Evolutionary conservation across 2,329 filamentous ascomycete genomes (phyloP), one percentile per base, ranked within the genome.

Genomic region (Pseudopithomyces maydicus): DNA sequence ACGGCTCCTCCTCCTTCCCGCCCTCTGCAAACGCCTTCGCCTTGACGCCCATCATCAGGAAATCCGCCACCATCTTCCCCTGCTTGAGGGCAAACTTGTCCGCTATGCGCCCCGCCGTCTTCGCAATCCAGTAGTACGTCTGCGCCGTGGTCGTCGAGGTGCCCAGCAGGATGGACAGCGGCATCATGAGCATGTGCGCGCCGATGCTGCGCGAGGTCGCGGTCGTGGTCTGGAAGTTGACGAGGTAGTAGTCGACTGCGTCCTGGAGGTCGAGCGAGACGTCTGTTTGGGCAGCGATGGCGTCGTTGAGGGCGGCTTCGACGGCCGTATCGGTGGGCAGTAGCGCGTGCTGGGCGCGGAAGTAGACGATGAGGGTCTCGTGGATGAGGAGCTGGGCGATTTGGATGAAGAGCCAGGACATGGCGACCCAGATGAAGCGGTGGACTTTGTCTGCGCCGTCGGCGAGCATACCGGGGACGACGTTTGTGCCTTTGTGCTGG

Each of bases 181-280:
- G 62, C 62, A 61, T 61, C 33, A 66, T 55, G 8, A 64, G 47
- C 15, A 51, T 51, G 15, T 59, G 55, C 2, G 55, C 58, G 10
- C 57, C 59, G 12, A 59, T 29, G 8, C 49, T 57, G 19, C 55
- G 41, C 22, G 54, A 53, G 2, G 54, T 44, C 12, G 56, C 45
- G 39, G 52, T 33, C 10, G 50, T 32, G 2, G 36, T 12, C 23
- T 32, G 35, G 22, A 63, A 63, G 6, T 46, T 35, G 2, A 56
- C 20, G 14, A 63, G 14, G n/a, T 60, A 61, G 35, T 57, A 62
- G 2, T 46, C 38, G 2, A 57, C 55, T 12, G 52, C 56, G 7
- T 57, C 55, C 33, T 47, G 50, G 12, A 65, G 32, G 19, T 55
- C 58, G 17, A 57, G 39, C 32, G 47, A 53, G 15, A 58, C 22